Base-by-base conservation (phyloP, 257 asterid genomes). In the Lithospermum erythrorhizon region DNA sequence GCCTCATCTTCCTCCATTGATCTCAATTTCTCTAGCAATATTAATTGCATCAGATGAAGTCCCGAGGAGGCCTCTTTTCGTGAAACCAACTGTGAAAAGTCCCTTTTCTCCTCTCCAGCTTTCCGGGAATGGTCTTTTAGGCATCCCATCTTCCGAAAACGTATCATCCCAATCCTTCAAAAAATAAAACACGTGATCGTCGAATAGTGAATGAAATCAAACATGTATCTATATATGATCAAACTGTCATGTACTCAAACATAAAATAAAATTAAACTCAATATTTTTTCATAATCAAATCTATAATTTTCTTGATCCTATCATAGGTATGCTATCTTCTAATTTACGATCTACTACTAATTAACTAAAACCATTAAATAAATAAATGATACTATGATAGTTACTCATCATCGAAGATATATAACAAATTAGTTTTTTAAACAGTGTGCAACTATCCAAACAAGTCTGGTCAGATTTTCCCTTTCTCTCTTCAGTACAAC, bases 71-170 rank as follows among this genome's bases (percentile, higher is more conserved):
- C 98, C 98, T 71, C 90, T 78, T 74, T 83, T 75, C 15, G 98
- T 86, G 79, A 91, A 87, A 63, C 98, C 98, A 1, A 81, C 98
- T 45, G 81, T 82, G 65, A 87, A 85, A 70, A 91, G 73, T 57
- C 98, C 98, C 0, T 82, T 81, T 55, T 72, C 87, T 0, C 96
- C 98, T 70, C 80, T 91, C 98, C 98, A 91, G 24, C 95, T 85
- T 69, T 82, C 62, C 6, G 98, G 98, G 78, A 91, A 91, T 21
- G 86, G 83, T 18, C 73, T 55, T 55, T 60, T 86, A 0, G 96
- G 96, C 89, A 87, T 83, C 23, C 98, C 98, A 14, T 85, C 90
- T 63, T 75, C 47, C 5, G 94, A 79, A 71, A 87, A 90, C 67
- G 85, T 83, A 61, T 86, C 88, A n/a, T 69, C 68, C 5, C 85